Base-by-base conservation (phyloP, 257 asterid species). In the Ajuga chamaepitys region DNA sequence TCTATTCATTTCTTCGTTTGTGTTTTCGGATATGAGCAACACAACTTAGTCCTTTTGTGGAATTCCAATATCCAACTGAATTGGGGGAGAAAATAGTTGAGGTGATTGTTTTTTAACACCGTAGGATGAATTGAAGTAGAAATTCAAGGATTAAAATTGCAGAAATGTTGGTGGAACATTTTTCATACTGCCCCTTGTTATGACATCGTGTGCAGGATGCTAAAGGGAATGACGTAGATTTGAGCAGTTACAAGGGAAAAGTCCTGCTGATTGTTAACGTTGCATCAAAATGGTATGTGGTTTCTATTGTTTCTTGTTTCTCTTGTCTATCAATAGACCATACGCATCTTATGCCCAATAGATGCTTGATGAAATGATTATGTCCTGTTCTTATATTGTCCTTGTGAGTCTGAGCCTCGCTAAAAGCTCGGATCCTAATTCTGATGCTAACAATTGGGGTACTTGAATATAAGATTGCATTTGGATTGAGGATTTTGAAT, bases 271-370 rank as follows among this genome's bases (percentile, higher is more conserved):
- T 87, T 8, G 88, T 83, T 64, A 86, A 86, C 61, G 96, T 85
- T 64, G 94, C 96, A 53, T 88, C 94, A 9, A 83, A 88, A 47
- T 85, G 94, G 94, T 88, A 80, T 62, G 74, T 68, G 2, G 40
- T 8, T 57, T 66, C 45, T 51, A 4, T 38, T 18, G 8, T 48
- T 25, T 42, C 72, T 22, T 32, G 38, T 21, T 68, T 47, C 26
- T 26, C 17, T 24, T 14, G 38, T 51, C 1, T 24, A 24, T 42
- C 12, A 22, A 50, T 45, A 32, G 42, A 9, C 3, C 16, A 17
- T 52, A 7, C 25, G 57, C 66, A 16, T 63, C 55, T 30, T 37
- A n/a, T 14, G 1, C 3, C 37, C 37, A 5, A 3, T 48, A 12
- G 0, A 28, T 41, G 41, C 47, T 44, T 9, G 45, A 38, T 22